Conservation (phyloP, 83 land plant species). For the Isoetes engelmannii region DNA sequence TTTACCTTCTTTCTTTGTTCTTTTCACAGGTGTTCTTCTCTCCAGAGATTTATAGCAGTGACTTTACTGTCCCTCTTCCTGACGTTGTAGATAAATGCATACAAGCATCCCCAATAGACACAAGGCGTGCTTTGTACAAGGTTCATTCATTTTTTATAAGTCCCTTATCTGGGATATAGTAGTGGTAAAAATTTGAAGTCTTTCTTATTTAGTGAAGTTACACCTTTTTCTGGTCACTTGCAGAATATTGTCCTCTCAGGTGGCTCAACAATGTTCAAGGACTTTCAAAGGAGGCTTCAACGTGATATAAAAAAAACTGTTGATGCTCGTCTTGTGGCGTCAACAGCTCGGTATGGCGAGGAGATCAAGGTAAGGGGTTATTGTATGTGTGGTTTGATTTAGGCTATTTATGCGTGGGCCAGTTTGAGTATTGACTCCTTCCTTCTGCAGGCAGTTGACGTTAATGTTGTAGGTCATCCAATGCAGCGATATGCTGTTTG, state of each 20-base stretch:
- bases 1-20: background rate
- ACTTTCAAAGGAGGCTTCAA: constrained; percentile 86
- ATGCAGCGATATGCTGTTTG: constrained; percentile 96
- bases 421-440: background rate
- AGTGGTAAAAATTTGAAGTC: background rate
- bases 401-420: background rate
- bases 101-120: constrained; percentile 94
- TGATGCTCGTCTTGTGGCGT: constrained; percentile 63
- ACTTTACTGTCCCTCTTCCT: constrained; percentile 79
- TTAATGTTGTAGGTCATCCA: constrained; percentile 93
- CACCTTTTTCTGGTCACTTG: background rate
- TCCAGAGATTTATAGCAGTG: constrained; percentile 86
- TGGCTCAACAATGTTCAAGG: constrained; percentile 97
- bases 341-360: constrained; percentile 59
- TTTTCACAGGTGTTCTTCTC: constrained; percentile 71
- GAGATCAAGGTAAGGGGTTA: constrained; percentile 49
- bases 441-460: constrained; percentile 87
- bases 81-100: constrained; percentile 89
- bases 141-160: constrained; percentile 20
- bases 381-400: constrained; percentile 6
- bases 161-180: too few relatives aligned
- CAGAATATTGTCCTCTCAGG: constrained; percentile 97
- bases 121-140: constrained; percentile 94
- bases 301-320: constrained; percentile 91
- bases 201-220: background rate